phyloP scores from a whole-genome alignment of 2,329 filamentous ascomycete species.

The Aspergillus sp. region DNA sequence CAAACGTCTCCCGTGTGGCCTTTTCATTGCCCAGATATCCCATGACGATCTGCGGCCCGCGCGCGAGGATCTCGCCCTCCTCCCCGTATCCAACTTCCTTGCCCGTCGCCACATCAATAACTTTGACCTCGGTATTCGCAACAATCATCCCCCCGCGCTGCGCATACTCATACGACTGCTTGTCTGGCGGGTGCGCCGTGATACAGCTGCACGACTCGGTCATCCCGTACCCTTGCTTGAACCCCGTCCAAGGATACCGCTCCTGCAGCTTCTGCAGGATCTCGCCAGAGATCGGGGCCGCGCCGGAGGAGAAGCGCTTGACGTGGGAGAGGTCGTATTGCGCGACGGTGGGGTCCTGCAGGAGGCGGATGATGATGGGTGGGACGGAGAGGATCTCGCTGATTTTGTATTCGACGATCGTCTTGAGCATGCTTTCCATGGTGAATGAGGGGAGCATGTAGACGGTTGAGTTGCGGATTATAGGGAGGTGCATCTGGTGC shows the following conservation, averaged over 20 bases:
- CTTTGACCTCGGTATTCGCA: constrained; percentile 63
- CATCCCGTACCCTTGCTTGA: constrained; percentile 72
- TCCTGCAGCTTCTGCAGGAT: constrained; percentile 60
- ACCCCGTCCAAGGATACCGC: constrained; percentile 63
- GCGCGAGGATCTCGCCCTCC: constrained; percentile 68
- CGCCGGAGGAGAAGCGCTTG: constrained; percentile 62
- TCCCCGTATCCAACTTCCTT: constrained; percentile 58
- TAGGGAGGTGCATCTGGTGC: constrained; percentile 65
- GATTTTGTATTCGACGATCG: constrained; percentile 58
- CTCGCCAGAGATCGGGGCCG: constrained; percentile 62
- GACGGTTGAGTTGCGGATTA: constrained; percentile 68
- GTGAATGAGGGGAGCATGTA: constrained; percentile 68
- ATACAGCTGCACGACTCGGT: constrained; percentile 69
- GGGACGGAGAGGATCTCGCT: constrained; percentile 63
- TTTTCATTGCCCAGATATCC: constrained; percentile 78
- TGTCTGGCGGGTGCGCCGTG: constrained; percentile 62
- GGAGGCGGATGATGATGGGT: constrained; percentile 64
- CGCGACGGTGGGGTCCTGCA: constrained; percentile 51
- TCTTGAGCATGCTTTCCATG: constrained; percentile 62
- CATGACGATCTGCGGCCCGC: constrained; percentile 69
- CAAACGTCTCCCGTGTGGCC: constrained; percentile 72
- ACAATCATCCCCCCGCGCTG: constrained; percentile 52
- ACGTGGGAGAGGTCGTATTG: constrained; percentile 62
- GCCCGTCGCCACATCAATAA: constrained; percentile 56
- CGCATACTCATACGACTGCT: constrained; percentile 60